Evolutionary conservation across 352 stramenopile genomes (phyloP), one percentile per base, ranked within the genome.

Genomic region (Salisapilia sapeloensis): DNA sequence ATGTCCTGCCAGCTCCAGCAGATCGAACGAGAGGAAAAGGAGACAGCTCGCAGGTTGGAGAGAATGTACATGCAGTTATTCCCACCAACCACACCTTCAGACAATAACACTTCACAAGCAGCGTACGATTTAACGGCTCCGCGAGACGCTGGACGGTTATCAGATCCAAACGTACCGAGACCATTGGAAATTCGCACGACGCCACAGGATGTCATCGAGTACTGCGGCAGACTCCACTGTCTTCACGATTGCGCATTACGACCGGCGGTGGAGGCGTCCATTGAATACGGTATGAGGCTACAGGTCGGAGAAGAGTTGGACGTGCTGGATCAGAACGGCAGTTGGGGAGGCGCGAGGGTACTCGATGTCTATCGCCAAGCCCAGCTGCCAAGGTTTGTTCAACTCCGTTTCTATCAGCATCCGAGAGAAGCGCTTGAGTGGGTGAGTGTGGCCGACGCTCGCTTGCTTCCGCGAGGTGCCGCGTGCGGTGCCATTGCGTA

Each of bases 281-380:
- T 82, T 18, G 67, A 86, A 40, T 84, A 71, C 47, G 57, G 62
- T 12, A 38, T 82, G 37, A 40, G 52, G 30, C 40, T 76, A 30
- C 39, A 52, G 41, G 33, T 59, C 4, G 76, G 72, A 4, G 70
- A 89, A 30, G 55, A 67, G 25, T 59, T 84, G 18, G 76, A 91
- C 38, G 70, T 81, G 26, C 44, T 91, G 12, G 76, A 91, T 46
- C 50, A 55, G 22, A 78, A 76, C 17, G 67, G 64, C 4, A 78
- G 65, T 33, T 91, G 76, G 76, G 81, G 79, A 29, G 59, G 80
- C n/a, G 76, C 66, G 7, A 55, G 82, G 38, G 64, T 91, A 3
- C 26, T 80, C 7, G 62, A 87, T 15, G 39, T 63, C 8, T 70
- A 63, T 35, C 39, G 42, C 10, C 60, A 86, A 44, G 50, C 24